These are phyloP conservation scores for Myxozyma udenii DNA, from an alignment of 805 yeast species.

Conservation along the genomic window DNA sequence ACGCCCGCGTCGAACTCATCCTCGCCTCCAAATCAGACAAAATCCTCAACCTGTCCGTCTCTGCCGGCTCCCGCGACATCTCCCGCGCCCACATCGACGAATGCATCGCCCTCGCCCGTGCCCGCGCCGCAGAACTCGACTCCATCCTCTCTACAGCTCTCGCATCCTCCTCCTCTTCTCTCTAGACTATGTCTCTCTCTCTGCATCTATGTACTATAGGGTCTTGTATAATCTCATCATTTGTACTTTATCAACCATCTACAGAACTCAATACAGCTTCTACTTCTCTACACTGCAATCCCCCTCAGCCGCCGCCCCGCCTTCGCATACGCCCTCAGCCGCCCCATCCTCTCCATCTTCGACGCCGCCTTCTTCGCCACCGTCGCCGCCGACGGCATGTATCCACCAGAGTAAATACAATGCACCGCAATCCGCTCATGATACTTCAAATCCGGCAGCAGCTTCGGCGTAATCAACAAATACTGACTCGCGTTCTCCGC, in stretches of 20 bases:
- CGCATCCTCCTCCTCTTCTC: not conserved
- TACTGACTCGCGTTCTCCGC: conserved; percentile 66
- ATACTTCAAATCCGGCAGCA: conserved; percentile 72
- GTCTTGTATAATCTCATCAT: not conserved
- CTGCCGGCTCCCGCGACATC: conserved; percentile 11
- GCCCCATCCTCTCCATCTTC: conserved; percentile 4
- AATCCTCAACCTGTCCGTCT: conserved; percentile 5
- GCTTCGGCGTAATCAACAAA: conserved; percentile 88
- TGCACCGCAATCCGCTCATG: conserved; percentile 78
- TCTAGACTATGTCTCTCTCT: not conserved
- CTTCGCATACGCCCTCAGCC: conserved; percentile 17
- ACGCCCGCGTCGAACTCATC: conserved; percentile 15
- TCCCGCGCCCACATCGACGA: conserved; percentile 5
- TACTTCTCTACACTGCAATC: not conserved
- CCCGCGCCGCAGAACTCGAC: conserved; percentile 20
- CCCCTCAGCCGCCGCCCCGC: conserved; percentile 16
- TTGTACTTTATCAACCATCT: not conserved
- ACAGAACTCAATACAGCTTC: not conserved
- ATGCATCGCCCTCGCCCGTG: conserved; percentile 17
- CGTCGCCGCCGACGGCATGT: conserved; percentile 25
- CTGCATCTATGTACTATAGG: not conserved
- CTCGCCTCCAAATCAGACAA: not conserved
- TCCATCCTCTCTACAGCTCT: conserved; percentile 1
- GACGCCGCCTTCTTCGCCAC: not conserved
- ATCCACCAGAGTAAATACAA: conserved; percentile 64